phyloP scores from a whole-genome alignment of 176 grass and related monocot species.

The Oryza rufipogon region DNA sequence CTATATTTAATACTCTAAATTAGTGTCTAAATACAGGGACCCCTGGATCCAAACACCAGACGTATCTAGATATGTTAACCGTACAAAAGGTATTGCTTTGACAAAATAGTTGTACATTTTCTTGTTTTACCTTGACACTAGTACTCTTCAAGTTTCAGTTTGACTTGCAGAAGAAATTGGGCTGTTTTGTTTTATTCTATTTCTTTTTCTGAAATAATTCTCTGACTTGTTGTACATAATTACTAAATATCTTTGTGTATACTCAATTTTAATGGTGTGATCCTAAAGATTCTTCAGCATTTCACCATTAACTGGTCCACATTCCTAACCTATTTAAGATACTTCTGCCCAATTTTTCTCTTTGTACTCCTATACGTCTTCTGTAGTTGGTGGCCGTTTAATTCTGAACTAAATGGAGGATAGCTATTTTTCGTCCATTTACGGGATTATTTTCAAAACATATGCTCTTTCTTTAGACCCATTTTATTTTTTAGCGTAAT shows the following conservation, averaged over 20 bases:
- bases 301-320: conserved; percentile 10
- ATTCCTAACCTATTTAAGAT: conserved; percentile 3
- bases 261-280: neutral
- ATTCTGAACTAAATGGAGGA: neutral
- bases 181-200: neutral
- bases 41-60: neutral
- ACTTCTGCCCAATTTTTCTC: neutral
- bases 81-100: neutral
- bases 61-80: neutral
- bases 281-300: neutral
- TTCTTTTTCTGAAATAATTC: neutral
- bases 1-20: too few relatives aligned
- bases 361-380: neutral
- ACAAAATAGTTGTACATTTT: neutral
- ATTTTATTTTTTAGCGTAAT: neutral
- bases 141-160: neutral
- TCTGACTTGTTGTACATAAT: neutral
- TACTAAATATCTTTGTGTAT: neutral
- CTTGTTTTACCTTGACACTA: neutral
- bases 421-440: neutral
- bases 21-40: too few relatives aligned
- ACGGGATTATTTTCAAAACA: neutral
- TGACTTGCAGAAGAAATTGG: neutral
- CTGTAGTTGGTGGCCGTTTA: neutral
- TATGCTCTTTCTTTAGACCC: neutral